phyloP scores from a whole-genome alignment of 2,329 filamentous ascomycete genomes.

The Myotisia sp. region DNA sequence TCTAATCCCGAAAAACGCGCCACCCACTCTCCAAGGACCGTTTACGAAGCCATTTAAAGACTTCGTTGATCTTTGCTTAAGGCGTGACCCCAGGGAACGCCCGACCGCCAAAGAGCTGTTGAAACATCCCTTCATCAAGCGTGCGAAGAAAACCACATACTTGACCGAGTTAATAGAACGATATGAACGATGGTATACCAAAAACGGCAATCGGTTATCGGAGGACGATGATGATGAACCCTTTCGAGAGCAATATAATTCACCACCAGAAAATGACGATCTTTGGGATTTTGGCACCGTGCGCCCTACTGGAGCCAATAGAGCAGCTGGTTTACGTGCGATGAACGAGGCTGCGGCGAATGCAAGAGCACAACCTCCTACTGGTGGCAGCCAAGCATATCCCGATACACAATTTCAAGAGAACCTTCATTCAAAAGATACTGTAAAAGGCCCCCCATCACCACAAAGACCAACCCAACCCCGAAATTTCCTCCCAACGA shows the following conservation, averaged over 20 bases:
- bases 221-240: conserved; percentile 48
- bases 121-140: conserved; percentile 77
- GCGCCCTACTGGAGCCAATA: conserved; percentile 57
- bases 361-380: conserved; percentile 45
- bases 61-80: conserved; percentile 68
- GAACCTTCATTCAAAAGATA: conserved; percentile 20
- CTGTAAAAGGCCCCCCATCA: conserved; percentile 36
- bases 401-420: conserved; percentile 13
- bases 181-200: conserved; percentile 71
- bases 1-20: conserved; percentile 85
- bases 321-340: conserved; percentile 49
- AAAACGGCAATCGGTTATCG: conserved; percentile 57
- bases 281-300: conserved; percentile 99
- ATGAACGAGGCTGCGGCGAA: conserved; percentile 77
- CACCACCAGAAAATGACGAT: conserved; percentile 51
- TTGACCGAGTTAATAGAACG: conserved; percentile 90
- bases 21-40: conserved; percentile 65
- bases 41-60: conserved; percentile 75
- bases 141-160: conserved; percentile 91
- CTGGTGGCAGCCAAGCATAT: conserved; percentile 29
- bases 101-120: conserved; percentile 76
- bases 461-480: conserved; percentile 46
- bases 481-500: conserved; percentile 26
- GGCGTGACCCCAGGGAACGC: conserved; percentile 76
- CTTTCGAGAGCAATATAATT: conserved; percentile 15